Evolutionary conservation across 345 rosid species (phyloP), one percentile per base, ranked within the genome.

Genomic region (Populus simonii): DNA sequence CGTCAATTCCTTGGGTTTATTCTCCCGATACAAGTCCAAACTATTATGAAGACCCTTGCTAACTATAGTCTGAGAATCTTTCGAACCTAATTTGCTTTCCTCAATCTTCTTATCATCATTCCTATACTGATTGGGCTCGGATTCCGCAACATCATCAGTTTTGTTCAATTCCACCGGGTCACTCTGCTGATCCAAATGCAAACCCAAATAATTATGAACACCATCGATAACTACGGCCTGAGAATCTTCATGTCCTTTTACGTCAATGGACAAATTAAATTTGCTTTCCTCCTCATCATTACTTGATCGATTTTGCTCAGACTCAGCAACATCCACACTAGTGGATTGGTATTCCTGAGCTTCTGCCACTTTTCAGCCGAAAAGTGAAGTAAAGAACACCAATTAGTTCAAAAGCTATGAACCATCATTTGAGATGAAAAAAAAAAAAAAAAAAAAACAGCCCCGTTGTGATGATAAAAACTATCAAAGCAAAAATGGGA

Each of bases 281-380:
- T 81, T 66, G 38, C 78, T 73, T 68, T 75, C 70, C 53, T 20
- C 85, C 77, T 75, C 70, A 49, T 18, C 65, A 23, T 76, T 66
- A 62, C 71, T 47, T 3, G 65, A 66, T 43, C 22, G 35, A 51
- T 43, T 27, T 23, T 17, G 23, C 59, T 7, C 59, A 18, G 61
- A 23, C 9, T 47, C 59, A 70, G 33, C 36, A 25, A 70, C 20
- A 27, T 27, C 17, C 36, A 29, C 57, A 17, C 61, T 16, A 1
- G 23, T 53, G 59, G 0, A 9, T 20, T 53, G 59, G 10, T 20
- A 20, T 20, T 53, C 59, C 59, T 7, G 59, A 53, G 59, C 3
- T 59, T 23, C 65, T n/a, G 65, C 65, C 65, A 59, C 29, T 59
- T 59, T 59, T 59, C 29, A 23, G 65, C 15, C 16, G 23, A 25